These are phyloP conservation scores for Millerago galiae DNA, from an alignment of 805 yeast genomes.

Conservation along the genomic window DNA sequence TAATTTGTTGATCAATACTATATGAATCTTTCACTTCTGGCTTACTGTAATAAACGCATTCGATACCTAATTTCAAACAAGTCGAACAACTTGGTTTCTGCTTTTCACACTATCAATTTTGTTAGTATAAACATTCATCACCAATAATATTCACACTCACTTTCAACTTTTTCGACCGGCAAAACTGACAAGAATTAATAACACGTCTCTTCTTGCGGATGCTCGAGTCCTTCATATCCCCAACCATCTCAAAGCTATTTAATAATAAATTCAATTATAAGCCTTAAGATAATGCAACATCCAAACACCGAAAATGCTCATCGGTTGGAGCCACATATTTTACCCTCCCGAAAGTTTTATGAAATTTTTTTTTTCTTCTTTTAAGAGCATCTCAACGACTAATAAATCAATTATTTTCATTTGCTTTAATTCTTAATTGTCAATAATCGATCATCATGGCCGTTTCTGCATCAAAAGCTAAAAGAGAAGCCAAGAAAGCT, in stretches of 20 bases:
- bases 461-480: constrained; percentile 87
- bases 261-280: too few species aligned
- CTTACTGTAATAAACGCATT: constrained; percentile 2
- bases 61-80: constrained; percentile 1
- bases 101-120: constrained; percentile 6
- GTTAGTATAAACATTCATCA: not conserved
- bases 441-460: constrained; percentile 13
- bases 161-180: constrained; percentile 6
- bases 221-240: not conserved
- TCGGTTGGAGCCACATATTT: too few species aligned
- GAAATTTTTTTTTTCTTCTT: not conserved
- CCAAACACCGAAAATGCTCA: too few species aligned
- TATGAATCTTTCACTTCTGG: not conserved
- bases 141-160: not conserved
- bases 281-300: too few species aligned
- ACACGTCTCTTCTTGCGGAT: constrained; percentile 2
- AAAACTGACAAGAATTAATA: constrained; percentile 6
- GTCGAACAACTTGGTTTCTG: constrained; percentile 4
- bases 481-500: constrained; percentile 95
- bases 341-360: too few species aligned
- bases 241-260: not conserved
- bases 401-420: not conserved
- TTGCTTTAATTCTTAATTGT: not conserved
- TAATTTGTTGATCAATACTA: constrained; percentile 5
- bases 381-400: not conserved